Conservation (phyloP, 2,329 filamentous ascomycete species). For the Scopulariopsis brevicaulis region DNA sequence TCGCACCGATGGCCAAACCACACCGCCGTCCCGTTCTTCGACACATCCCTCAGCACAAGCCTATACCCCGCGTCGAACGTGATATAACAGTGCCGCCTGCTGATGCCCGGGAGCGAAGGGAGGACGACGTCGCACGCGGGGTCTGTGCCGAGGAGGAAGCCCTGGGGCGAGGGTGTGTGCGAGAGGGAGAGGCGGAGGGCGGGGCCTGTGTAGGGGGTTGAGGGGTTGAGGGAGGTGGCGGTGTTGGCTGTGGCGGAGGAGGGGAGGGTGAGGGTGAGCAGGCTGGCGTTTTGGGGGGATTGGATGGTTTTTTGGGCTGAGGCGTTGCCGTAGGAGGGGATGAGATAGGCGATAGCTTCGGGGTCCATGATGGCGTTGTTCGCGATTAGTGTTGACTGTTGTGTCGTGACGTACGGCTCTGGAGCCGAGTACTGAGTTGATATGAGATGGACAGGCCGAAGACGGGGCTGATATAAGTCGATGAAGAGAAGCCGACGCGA, state of each 20-base stretch:
- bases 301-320: constrained; percentile 19
- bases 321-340: constrained; percentile 19
- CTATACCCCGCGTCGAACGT: constrained; percentile 25
- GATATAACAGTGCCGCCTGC: constrained; percentile 23
- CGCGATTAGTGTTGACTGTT: neutral
- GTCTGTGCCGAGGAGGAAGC: constrained; percentile 26
- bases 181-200: constrained; percentile 24
- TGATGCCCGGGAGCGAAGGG: constrained; percentile 19
- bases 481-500: neutral
- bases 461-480: neutral
- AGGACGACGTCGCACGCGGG: constrained; percentile 24
- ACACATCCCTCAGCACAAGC: constrained; percentile 25
- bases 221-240: constrained; percentile 13
- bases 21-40: constrained; percentile 23
- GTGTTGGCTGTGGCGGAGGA: constrained; percentile 18
- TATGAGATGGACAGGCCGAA: neutral
- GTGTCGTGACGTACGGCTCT: neutral
- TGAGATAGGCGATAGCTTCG: constrained; percentile 26
- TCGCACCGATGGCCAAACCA: constrained; percentile 29
- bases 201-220: constrained; percentile 1
- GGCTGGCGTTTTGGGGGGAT: constrained; percentile 17
- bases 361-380: constrained; percentile 6
- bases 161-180: constrained; percentile 18
- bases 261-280: constrained; percentile 5
- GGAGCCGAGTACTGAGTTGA: neutral